Evolutionary conservation across 106 monocot species (phyloP).

Genomic region (Dendrobium huoshanense): DNA sequence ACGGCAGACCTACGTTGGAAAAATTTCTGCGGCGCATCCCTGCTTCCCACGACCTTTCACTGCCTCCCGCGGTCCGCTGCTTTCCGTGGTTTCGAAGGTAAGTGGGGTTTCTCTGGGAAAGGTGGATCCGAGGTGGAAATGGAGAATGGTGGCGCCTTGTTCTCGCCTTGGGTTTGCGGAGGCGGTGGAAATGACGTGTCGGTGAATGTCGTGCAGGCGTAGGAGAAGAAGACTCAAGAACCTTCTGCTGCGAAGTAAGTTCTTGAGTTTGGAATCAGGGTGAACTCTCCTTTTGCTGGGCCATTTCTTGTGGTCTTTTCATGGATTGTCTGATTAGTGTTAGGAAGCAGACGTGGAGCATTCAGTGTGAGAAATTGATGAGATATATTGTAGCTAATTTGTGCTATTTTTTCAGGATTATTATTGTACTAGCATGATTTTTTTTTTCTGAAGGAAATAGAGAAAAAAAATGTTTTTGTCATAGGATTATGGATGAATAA

Average conservation of each 20-base stretch:
- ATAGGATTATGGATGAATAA: too few species aligned
- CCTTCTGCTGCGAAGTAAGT: constrained; percentile 60
- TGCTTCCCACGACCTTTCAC: too few species aligned
- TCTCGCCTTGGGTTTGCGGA: constrained; percentile 13
- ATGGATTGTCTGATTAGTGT: too few species aligned
- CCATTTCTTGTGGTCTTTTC: background rate
- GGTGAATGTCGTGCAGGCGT: constrained; percentile 13
- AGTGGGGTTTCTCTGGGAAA: constrained; percentile 6
- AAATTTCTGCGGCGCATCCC: too few species aligned
- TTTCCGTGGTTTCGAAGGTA: too few species aligned
- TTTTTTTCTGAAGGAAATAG: constrained; percentile 3
- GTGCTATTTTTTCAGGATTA: background rate
- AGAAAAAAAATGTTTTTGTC: too few species aligned
- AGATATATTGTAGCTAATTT: background rate
- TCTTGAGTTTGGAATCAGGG: background rate
- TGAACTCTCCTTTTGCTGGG: too few species aligned
- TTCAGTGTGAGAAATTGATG: too few species aligned
- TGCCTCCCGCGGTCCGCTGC: too few species aligned
- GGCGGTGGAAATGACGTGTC: constrained; percentile 4
- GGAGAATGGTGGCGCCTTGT: constrained; percentile 26
- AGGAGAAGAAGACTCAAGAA: background rate
- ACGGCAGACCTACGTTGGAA: too few species aligned
- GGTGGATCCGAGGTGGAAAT: constrained; percentile 7
- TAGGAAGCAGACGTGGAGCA: too few species aligned
- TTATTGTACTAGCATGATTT: constrained; percentile 2